Evolutionary conservation across 2,329 filamentous ascomycete genomes (phyloP).

Genomic region (Venturia carpophila): DNA sequence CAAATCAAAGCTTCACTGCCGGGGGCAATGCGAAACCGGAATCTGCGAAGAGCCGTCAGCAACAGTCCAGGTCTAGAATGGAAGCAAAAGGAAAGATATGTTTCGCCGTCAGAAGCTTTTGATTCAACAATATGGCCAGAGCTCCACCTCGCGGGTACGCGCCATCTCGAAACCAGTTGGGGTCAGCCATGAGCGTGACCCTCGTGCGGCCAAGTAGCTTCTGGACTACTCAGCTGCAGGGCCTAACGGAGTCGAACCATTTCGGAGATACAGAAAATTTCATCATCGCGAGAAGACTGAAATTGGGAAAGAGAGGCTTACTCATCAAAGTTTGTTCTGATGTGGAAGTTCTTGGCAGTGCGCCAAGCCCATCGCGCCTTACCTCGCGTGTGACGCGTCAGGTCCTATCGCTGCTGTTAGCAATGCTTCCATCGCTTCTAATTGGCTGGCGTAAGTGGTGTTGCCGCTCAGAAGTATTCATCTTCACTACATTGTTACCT

Average conservation of each 20-base stretch:
- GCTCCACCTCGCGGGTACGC: neutral
- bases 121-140: neutral
- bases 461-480: neutral
- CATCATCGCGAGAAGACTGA: neutral
- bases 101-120: neutral
- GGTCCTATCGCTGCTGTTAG: neutral
- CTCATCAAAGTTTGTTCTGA: neutral
- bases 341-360: slow-evolving; percentile 3
- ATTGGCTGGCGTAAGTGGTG: neutral
- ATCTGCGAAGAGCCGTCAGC: neutral
- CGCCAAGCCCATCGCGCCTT: neutral
- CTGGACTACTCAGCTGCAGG: neutral
- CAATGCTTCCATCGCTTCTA: neutral
- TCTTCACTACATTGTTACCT: neutral
- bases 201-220: neutral
- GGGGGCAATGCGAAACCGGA: neutral
- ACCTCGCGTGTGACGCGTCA: neutral
- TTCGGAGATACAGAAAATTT: neutral
- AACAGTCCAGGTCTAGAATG: neutral
- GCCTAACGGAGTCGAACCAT: neutral
- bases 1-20: neutral
- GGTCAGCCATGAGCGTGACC: neutral
- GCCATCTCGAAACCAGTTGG: neutral
- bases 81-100: neutral
- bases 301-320: neutral